Percentiles rank a stretch among this genome's conserved stretches.
Conservation (phyloP, 1,284 basidiomycete species). For the Wolfiporia cocos region DNA sequence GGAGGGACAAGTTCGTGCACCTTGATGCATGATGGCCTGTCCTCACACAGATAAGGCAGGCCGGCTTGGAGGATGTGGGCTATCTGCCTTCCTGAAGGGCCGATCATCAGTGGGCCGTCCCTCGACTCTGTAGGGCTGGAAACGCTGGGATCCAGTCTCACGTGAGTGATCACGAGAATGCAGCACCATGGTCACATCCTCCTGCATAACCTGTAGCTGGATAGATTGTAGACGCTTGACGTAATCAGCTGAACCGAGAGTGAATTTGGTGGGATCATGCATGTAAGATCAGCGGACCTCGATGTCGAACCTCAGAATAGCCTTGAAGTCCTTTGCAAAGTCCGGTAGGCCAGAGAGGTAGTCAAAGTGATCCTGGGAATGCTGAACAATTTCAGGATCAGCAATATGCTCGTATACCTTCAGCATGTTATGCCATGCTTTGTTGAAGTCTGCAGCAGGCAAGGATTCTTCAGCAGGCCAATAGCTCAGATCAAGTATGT, state of each 20-base stretch:
- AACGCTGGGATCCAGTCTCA: neutral
- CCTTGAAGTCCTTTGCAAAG: neutral
- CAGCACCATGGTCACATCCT: neutral
- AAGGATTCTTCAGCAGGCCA: neutral
- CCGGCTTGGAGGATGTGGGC: neutral
- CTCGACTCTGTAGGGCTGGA: neutral
- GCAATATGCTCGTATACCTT: neutral
- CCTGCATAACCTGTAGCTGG: neutral
- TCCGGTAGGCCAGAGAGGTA: neutral
- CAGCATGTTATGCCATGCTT: neutral
- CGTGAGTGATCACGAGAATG: neutral
- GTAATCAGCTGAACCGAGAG: neutral
- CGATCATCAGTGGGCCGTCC: neutral
- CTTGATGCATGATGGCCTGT: neutral
- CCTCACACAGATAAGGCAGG: neutral
- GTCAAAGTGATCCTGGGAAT: neutral
- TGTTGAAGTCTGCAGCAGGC: neutral
- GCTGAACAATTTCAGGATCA: neutral
- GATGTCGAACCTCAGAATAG: neutral
- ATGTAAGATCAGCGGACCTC: neutral
- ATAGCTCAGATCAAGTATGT: neutral
- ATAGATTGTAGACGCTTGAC: neutral
- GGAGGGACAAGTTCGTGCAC: neutral
- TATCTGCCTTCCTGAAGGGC: neutral
- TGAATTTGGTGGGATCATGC: neutral